Evolutionary conservation across 768 basidiomycete genomes (phyloP), one percentile per base, ranked within the genome.

Genomic region (Coprinopsis marcescibilis): DNA sequence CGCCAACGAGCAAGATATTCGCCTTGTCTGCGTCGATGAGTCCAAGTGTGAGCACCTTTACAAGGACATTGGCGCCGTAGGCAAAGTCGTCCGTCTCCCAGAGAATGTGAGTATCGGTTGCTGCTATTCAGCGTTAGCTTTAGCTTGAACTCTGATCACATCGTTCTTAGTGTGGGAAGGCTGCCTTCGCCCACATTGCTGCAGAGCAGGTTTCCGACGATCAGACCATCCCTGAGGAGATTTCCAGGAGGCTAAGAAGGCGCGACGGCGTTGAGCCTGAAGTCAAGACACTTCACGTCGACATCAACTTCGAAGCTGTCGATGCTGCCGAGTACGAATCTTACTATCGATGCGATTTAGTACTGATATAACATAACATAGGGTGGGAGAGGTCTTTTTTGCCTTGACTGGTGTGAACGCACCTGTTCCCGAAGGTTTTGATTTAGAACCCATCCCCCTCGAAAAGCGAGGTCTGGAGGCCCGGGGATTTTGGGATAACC

Each of bases 71-170:
- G 46, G 67, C 12, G 65, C 65, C 5, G 64, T 54, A 38, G 61
- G 62, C 30, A 72, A 68, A 34, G 48, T 71, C 24, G 65, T 69
- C 25, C 60, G 66, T 19, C 50, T 69, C 0, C 68, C 69, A 1
- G 60, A 68, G 37, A 55, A 54, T 42, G 68, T 68, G 30, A 24
- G 60, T 56, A 21, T 24, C 30, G n/a, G n/a, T n/a, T n/a, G n/a
- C n/a, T n/a, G n/a, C n/a, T n/a, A n/a, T n/a, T n/a, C n/a, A n/a
- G n/a, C n/a, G n/a, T n/a, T n/a, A n/a, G n/a, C n/a, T n/a, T n/a
- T n/a, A n/a, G n/a, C n/a, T n/a, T n/a, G n/a, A n/a, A n/a, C n/a
- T n/a, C n/a, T n/a, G n/a, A n/a, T n/a, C n/a, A n/a, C n/a, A 32
- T 32, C n/a, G 30, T 32, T 32, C n/a, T n/a, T 26, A 55, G 56